Evolutionary conservation across 2,329 filamentous ascomycete genomes (phyloP).

Genomic region (Xylaria sp.): DNA sequence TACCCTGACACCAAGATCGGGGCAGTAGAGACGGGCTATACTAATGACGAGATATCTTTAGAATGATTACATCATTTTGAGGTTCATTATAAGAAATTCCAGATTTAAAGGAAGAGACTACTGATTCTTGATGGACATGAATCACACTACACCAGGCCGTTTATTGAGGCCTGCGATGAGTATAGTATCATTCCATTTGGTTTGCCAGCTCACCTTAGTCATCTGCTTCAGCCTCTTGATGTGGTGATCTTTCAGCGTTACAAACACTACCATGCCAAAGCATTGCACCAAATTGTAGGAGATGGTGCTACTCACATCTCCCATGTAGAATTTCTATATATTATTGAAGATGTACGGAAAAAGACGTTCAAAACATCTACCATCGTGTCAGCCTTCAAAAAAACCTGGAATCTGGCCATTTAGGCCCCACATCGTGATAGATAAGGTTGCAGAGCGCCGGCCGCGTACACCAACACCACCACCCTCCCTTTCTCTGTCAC

Average conservation of each 20-base stretch:
- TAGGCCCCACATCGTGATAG: no score
- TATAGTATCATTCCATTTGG: background rate
- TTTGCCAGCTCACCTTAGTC: background rate
- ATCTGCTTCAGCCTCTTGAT: background rate
- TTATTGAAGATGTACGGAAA: background rate
- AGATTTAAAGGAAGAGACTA: background rate
- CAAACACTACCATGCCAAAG: background rate
- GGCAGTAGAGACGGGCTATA: background rate
- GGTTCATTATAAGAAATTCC: background rate
- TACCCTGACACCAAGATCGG: background rate
- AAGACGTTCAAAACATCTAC: background rate
- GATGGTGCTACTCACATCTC: background rate
- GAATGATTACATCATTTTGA: background rate
- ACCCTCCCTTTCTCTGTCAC: no score
- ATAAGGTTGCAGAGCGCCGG: no score
- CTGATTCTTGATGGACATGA: background rate
- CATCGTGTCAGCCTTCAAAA: no score
- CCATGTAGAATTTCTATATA: background rate
- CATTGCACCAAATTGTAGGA: background rate
- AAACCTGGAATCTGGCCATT: no score
- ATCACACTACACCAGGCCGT: background rate
- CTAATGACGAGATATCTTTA: background rate
- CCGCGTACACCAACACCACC: no score
- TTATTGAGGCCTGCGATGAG: background rate
- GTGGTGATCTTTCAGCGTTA: background rate